These are phyloP conservation scores for Talaromyces sp. DNA, from an alignment of 2,329 filamentous ascomycete species.

Conservation along the genomic window DNA sequence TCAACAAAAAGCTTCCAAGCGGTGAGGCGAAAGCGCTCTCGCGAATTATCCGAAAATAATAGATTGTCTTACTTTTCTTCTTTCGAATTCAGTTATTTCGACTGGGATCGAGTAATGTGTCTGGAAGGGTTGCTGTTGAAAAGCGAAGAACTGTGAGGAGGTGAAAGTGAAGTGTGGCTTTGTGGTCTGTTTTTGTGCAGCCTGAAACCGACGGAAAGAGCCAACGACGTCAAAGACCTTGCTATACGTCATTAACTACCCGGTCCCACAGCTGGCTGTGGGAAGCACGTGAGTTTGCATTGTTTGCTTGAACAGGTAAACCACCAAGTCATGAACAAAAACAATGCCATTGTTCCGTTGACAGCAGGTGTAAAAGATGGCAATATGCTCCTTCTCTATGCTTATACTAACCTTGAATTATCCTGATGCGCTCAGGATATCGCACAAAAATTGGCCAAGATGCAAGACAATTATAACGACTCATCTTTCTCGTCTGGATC, in stretches of 20 bases:
- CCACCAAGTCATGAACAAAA: neutral
- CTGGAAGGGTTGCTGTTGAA: neutral
- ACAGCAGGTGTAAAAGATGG: neutral
- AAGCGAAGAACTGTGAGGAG: neutral
- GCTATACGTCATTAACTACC: constrained; percentile 14
- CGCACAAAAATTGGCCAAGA: neutral
- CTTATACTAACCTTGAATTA: neutral
- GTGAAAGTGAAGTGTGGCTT: constrained; percentile 10
- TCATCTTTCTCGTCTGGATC: neutral
- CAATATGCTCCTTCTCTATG: neutral
- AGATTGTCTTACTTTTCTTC: neutral
- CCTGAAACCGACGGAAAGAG: constrained; percentile 3
- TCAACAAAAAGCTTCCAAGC: constrained; percentile 11
- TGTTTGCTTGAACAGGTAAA: constrained; percentile 7
- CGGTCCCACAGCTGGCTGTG: neutral
- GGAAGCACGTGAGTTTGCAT: constrained; percentile 13
- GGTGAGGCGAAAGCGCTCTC: neutral
- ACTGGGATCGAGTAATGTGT: neutral
- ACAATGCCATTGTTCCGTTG: neutral
- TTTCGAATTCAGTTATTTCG: neutral
- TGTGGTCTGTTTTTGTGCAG: constrained; percentile 12
- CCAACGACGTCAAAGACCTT: constrained; percentile 2
- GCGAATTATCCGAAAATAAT: neutral
- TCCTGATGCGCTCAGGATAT: neutral
- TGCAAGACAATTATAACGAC: neutral